Evolutionary conservation across 192 early-diverging fungal species (phyloP).

Genomic region (Martensiomyces pterosporus): DNA sequence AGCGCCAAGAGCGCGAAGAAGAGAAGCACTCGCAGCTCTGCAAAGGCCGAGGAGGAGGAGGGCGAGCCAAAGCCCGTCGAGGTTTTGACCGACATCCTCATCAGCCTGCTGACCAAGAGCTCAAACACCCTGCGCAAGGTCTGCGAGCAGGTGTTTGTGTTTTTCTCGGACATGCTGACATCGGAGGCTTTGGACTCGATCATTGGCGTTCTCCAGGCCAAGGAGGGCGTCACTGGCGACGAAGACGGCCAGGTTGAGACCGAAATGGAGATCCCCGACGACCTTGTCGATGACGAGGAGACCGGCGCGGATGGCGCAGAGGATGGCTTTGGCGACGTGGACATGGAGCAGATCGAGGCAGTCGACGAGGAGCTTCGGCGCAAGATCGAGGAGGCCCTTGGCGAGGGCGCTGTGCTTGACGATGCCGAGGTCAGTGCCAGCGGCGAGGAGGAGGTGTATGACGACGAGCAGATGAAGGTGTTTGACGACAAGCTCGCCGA

Average conservation of each 20-base stretch:
- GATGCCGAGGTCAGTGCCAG: conserved; percentile 50
- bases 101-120: conserved; percentile 82
- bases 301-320: conserved; percentile 52
- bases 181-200: conserved; percentile 72
- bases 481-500: conserved; percentile 93
- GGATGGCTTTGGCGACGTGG: conserved; percentile 52
- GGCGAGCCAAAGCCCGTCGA: conserved; percentile 79
- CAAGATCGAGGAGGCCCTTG: conserved; percentile 69
- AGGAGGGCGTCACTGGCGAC: conserved; percentile 56
- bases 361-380: conserved; percentile 75
- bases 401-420: conserved; percentile 13
- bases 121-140: conserved; percentile 70
- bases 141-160: conserved; percentile 79
- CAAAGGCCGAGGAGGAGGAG: conserved; percentile 42
- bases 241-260: conserved; percentile 53
- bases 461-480: conserved; percentile 82
- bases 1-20: conserved; percentile 48
- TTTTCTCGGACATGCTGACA: conserved; percentile 73
- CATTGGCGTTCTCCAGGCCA: conserved; percentile 61
- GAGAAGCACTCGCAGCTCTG: conserved; percentile 7
- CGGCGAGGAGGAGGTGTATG: conserved; percentile 58
- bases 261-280: conserved; percentile 46
- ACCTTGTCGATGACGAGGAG: conserved; percentile 48
- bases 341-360: conserved; percentile 40
- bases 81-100: conserved; percentile 87